Percentiles rank a stretch among this genome's conserved stretches.
Evolutionary conservation across 2,329 filamentous ascomycete species (phyloP).

Genomic region (Cercospora sp.): DNA sequence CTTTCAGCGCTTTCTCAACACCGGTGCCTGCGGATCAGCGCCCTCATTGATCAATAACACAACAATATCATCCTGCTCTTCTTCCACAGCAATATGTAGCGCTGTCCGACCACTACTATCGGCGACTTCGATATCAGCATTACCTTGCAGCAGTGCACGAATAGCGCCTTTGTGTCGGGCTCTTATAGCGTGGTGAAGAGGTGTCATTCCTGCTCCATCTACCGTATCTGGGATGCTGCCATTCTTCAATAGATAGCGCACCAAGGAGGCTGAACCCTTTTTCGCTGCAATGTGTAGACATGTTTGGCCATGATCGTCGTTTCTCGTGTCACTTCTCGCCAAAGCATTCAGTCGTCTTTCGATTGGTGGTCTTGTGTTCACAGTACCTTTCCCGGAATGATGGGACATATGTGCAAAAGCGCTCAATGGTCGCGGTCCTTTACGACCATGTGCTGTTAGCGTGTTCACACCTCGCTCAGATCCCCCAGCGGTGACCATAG

Average conservation of each 20-base stretch:
- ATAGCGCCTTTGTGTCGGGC: neutral
- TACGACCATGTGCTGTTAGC: neutral
- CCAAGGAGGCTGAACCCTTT: neutral
- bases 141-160: neutral
- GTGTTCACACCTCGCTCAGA: neutral
- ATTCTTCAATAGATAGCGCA: neutral
- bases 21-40: neutral
- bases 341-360: neutral
- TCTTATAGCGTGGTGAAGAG: neutral
- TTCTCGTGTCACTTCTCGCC: neutral
- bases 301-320: neutral
- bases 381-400: neutral
- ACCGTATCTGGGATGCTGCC: neutral
- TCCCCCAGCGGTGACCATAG: no score
- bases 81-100: neutral
- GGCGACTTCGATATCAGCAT: neutral
- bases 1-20: neutral
- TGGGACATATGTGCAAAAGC: neutral
- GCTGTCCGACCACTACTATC: conserved; percentile 1
- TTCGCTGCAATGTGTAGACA: neutral
- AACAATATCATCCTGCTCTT: conserved; percentile 2
- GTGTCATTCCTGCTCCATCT: neutral
- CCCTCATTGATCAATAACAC: neutral
- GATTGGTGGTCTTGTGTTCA: neutral
- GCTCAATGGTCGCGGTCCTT: neutral